phyloP scores from a whole-genome alignment of 2,329 filamentous ascomycete species.

The Aspergillus ochraceus region DNA sequence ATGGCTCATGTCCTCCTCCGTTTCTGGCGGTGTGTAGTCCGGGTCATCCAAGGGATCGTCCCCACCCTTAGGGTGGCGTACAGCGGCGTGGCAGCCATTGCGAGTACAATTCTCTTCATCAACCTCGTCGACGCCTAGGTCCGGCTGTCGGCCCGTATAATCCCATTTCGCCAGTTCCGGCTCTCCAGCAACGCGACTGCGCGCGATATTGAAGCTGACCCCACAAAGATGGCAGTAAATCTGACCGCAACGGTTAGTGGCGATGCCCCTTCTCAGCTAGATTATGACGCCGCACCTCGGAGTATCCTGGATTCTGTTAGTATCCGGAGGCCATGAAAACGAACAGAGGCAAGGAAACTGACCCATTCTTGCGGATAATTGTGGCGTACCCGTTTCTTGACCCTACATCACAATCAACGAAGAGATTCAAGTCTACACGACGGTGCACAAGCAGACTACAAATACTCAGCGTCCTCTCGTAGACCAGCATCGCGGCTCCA shows the following conservation, averaged over 20 bases:
- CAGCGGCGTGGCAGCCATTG: neutral
- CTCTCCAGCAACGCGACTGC: constrained; percentile 11
- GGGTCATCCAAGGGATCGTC: constrained; percentile 3
- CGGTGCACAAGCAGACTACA: no score
- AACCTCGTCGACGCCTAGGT: neutral
- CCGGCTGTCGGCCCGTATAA: constrained; percentile 3
- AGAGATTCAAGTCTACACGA: no score
- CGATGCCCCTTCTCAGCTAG: no score
- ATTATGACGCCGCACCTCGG: neutral
- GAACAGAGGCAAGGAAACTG: neutral
- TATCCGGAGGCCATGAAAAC: neutral
- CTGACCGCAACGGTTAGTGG: constrained; percentile 3
- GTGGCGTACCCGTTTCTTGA: no score
- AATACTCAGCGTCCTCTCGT: no score
- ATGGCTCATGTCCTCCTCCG: no score
- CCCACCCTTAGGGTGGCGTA: neutral
- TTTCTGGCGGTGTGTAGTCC: neutral
- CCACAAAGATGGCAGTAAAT: constrained; percentile 19
- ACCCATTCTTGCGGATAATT: neutral
- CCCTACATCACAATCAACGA: no score
- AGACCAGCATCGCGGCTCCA: no score
- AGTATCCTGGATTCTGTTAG: neutral
- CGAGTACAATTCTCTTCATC: neutral
- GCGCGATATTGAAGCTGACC: constrained; percentile 19
- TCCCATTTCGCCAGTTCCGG: constrained; percentile 10